Conservation (phyloP, 148 eudicot genomes). For the Pharnaceum exiguum region DNA sequence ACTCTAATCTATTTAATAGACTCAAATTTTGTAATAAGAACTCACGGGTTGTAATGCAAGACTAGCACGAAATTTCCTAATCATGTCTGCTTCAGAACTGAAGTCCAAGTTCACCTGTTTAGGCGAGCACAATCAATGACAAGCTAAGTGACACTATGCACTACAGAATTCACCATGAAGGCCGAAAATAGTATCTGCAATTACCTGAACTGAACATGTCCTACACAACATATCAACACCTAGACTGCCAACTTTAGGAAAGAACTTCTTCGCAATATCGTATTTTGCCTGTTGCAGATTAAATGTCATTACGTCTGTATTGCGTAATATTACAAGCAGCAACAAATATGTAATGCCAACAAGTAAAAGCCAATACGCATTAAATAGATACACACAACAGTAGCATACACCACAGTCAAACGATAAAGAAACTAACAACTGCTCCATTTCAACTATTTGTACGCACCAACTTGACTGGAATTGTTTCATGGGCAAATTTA, state of each 20-base stretch:
- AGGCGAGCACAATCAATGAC: too few species aligned
- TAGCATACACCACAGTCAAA: too few species aligned
- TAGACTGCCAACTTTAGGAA: slow-evolving; percentile 97
- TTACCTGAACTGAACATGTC: slow-evolving; percentile 97
- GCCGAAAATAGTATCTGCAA: slow-evolving; percentile 8
- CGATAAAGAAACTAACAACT: too few species aligned
- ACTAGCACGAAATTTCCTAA: slow-evolving; percentile 90
- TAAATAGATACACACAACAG: too few species aligned
- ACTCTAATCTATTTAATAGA: neutral
- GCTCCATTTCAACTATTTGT: too few species aligned
- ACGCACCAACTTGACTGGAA: too few species aligned
- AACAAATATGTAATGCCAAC: too few species aligned
- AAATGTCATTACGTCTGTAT: slow-evolving; percentile 30
- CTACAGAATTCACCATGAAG: neutral
- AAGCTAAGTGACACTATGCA: too few species aligned
- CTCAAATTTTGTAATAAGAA: slow-evolving; percentile 7
- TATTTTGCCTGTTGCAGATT: slow-evolving; percentile 83
- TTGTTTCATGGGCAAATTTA: too few species aligned
- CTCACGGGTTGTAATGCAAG: slow-evolving; percentile 98
- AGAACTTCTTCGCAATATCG: slow-evolving; percentile 92
- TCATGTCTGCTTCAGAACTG: slow-evolving; percentile 92
- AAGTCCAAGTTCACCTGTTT: slow-evolving; percentile 92
- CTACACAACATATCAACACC: slow-evolving; percentile 99
- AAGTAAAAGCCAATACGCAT: too few species aligned
- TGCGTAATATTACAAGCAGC: slow-evolving; percentile 1